Percentiles rank a stretch among this genome's conserved stretches.
Evolutionary conservation across 306 rosid genomes (phyloP).

Genomic region (Sphenostylis stenocarpa): DNA sequence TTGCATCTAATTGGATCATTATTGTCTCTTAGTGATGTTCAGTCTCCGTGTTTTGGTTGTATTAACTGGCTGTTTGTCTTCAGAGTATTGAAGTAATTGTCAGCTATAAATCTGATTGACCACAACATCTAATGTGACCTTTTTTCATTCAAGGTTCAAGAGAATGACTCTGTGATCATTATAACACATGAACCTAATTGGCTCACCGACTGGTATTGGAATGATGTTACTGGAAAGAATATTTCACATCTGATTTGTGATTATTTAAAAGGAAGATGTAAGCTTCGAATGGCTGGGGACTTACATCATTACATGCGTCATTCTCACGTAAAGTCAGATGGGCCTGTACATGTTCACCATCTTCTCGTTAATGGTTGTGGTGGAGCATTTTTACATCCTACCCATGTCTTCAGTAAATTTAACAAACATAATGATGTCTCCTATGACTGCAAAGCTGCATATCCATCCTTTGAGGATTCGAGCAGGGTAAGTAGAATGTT

Average conservation of each 20-base stretch:
- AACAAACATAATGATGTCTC: conserved; percentile 57
- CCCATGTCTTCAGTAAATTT: conserved; percentile 89
- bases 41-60: no score
- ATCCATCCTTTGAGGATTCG: conserved; percentile 94
- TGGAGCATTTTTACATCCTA: conserved; percentile 98
- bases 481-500: conserved; percentile 64
- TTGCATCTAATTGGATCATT: no score
- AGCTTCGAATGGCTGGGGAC: conserved; percentile 96
- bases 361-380: conserved; percentile 97
- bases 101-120: conserved; percentile 13
- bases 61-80: no score
- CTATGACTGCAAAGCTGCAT: conserved; percentile 88
- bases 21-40: no score
- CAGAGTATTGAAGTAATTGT: no score
- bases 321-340: conserved; percentile 77
- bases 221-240: conserved; percentile 81
- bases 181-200: conserved; percentile 94
- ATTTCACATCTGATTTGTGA: conserved; percentile 76
- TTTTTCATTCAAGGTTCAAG: conserved; percentile 64
- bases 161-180: conserved; percentile 81
- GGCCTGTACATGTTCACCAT: conserved; percentile 72
- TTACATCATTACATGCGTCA: conserved; percentile 99
- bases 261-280: conserved; percentile 91
- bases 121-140: conserved; percentile 27
- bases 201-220: conserved; percentile 97